These are phyloP conservation scores for Cynara cardunculus DNA, from an alignment of 129 eudicot species.

Conservation along the genomic window DNA sequence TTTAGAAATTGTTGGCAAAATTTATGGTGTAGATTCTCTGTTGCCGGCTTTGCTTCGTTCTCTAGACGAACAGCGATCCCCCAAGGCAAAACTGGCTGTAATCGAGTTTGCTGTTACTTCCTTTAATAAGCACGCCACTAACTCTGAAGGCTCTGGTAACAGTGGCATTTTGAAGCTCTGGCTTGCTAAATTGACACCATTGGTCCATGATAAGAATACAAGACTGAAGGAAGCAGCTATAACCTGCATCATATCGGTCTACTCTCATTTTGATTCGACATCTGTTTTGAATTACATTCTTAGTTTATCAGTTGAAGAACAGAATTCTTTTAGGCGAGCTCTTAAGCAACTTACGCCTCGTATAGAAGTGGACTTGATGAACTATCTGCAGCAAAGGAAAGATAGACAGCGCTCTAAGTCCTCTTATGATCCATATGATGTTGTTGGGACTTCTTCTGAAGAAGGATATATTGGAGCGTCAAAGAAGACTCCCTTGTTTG, in stretches of 20 bases:
- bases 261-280: conserved; percentile 73
- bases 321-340: conserved; percentile 89
- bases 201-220: conserved; percentile 82
- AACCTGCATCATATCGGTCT: conserved; percentile 84
- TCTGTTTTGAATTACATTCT: conserved; percentile 79
- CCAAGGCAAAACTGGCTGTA: conserved; percentile 91
- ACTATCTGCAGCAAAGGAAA: conserved; percentile 83
- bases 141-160: conserved; percentile 73
- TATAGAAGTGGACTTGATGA: conserved; percentile 98
- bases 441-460: conserved; percentile 86
- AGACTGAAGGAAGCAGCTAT: conserved; percentile 87
- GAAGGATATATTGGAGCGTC: conserved; percentile 74
- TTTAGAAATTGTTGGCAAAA: conserved; percentile 76
- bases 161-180: conserved; percentile 77
- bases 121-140: conserved; percentile 70
- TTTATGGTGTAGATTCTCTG: conserved; percentile 82
- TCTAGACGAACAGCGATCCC: conserved; percentile 91
- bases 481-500: conserved; percentile 63
- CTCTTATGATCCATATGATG: conserved; percentile 78
- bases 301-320: conserved; percentile 91
- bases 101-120: conserved; percentile 81
- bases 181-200: conserved; percentile 87
- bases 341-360: conserved; percentile 96
- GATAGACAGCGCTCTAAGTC: conserved; percentile 78
- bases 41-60: conserved; percentile 93